Conservation (phyloP, 352 stramenopile genomes). For the Phytophthora hybrid region DNA sequence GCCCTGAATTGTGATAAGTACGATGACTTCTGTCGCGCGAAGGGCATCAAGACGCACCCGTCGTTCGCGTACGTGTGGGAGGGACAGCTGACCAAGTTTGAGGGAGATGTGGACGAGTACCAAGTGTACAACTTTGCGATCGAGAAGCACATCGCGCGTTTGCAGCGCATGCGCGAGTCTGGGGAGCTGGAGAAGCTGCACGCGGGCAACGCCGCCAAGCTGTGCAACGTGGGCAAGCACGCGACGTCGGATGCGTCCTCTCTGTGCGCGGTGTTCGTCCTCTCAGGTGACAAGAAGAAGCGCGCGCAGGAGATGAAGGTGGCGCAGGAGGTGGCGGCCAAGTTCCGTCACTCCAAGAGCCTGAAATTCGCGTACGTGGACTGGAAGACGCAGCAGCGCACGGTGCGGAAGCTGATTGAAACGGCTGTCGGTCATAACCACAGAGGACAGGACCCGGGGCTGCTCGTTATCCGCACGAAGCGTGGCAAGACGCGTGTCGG, state of each 20-base stretch:
- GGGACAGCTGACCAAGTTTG: slow-evolving; percentile 53
- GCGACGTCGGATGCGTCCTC: slow-evolving; percentile 59
- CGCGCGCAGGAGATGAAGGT: slow-evolving; percentile 60
- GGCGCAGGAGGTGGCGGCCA: slow-evolving; percentile 61
- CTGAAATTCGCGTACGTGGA: slow-evolving; percentile 79
- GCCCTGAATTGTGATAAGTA: slow-evolving; percentile 85
- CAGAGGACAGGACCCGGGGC: slow-evolving; percentile 43
- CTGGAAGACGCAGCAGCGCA: slow-evolving; percentile 68
- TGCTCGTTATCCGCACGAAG: slow-evolving; percentile 77
- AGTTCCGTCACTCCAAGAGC: slow-evolving; percentile 73
- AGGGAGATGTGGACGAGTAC: slow-evolving; percentile 83
- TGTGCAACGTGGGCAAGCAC: slow-evolving; percentile 81
- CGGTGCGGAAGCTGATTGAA: slow-evolving; percentile 61
- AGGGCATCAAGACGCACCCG: slow-evolving; percentile 49
- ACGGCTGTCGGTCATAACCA: slow-evolving; percentile 26
- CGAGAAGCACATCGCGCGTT: slow-evolving; percentile 77
- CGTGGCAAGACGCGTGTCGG: slow-evolving; percentile 69
- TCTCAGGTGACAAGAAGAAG: slow-evolving; percentile 57
- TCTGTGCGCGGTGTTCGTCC: slow-evolving; percentile 77
- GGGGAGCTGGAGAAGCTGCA: slow-evolving; percentile 82
- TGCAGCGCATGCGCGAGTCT: slow-evolving; percentile 69
- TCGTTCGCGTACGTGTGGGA: slow-evolving; percentile 81
- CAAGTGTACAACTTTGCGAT: slow-evolving; percentile 87
- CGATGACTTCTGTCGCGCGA: slow-evolving; percentile 54
- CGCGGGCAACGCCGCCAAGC: slow-evolving; percentile 70